phyloP scores from a whole-genome alignment of 1,284 basidiomycete species.

The Apiotrichum siamense region DNA sequence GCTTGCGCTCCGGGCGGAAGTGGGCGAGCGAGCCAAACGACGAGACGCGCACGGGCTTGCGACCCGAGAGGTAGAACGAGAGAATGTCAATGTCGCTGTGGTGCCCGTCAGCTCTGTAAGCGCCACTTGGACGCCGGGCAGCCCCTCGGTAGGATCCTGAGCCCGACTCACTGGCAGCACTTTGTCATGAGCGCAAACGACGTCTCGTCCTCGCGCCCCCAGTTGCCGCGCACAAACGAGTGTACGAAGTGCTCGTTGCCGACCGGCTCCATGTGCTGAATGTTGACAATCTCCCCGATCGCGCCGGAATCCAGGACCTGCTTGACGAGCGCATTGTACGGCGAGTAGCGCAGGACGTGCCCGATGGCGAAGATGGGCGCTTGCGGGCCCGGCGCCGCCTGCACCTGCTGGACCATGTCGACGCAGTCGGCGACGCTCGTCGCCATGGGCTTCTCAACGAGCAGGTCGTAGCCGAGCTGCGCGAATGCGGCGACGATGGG shows the following conservation, averaged over 20 bases:
- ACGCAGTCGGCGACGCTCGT: constrained; percentile 66
- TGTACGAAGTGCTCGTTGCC: constrained; percentile 59
- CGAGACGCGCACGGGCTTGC: constrained; percentile 61
- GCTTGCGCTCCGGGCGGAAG: constrained; percentile 67
- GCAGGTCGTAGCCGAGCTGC: constrained; percentile 71
- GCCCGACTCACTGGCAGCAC: constrained; percentile 64
- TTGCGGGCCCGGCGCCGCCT: constrained; percentile 52
- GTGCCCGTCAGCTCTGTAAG: no score
- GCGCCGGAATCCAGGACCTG: constrained; percentile 62
- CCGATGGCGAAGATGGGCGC: constrained; percentile 71
- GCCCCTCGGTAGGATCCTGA: no score
- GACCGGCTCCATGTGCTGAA: constrained; percentile 46
- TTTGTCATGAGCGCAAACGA: constrained; percentile 81
- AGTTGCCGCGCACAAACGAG: constrained; percentile 62
- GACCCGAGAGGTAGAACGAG: constrained; percentile 55
- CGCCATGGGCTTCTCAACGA: constrained; percentile 88
- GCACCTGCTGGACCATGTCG: constrained; percentile 64
- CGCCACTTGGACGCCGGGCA: no score
- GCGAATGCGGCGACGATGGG: constrained; percentile 68
- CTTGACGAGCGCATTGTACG: constrained; percentile 65
- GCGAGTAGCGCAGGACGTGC: constrained; percentile 78
- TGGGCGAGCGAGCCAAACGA: constrained; percentile 78
- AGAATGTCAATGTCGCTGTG: constrained; percentile 73
- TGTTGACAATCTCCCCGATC: constrained; percentile 70
- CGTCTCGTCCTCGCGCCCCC: constrained; percentile 62